phyloP scores from a whole-genome alignment of 768 basidiomycete species.

The Kwoniella europaea region DNA sequence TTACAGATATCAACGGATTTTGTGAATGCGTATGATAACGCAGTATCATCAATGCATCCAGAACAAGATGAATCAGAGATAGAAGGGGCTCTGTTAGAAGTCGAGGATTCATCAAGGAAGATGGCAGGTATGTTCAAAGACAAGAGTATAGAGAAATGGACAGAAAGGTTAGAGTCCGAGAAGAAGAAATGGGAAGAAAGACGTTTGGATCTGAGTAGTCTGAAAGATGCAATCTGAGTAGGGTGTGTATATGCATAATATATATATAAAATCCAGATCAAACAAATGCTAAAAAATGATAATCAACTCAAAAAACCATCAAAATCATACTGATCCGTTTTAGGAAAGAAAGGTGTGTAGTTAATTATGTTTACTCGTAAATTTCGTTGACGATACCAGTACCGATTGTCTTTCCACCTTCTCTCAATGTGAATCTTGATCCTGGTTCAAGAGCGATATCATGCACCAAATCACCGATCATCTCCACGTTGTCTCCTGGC shows the following conservation, averaged over 20 bases:
- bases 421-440: slow-evolving; percentile 89
- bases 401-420: slow-evolving; percentile 92
- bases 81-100: slow-evolving; percentile 23
- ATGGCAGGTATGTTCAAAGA: slow-evolving; percentile 14
- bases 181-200: slow-evolving; percentile 33
- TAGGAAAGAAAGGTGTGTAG: neutral
- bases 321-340: neutral
- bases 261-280: slow-evolving; percentile 18
- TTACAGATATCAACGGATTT: slow-evolving; percentile 25
- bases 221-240: slow-evolving; percentile 23
- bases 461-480: slow-evolving; percentile 78
- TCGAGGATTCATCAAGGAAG: slow-evolving; percentile 18
- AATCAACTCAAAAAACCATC: neutral
- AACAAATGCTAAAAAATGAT: neutral
- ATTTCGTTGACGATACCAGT: slow-evolving; percentile 94
- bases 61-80: slow-evolving; percentile 42
- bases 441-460: slow-evolving; percentile 90
- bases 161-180: slow-evolving; percentile 29
- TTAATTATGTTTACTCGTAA: slow-evolving; percentile 56
- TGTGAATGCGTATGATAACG: slow-evolving; percentile 39
- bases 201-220: slow-evolving; percentile 20
- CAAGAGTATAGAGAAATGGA: slow-evolving; percentile 37
- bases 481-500: slow-evolving; percentile 97
- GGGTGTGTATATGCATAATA: slow-evolving; percentile 33
- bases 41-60: slow-evolving; percentile 44